phyloP scores from a whole-genome alignment of 352 stramenopile genomes.

The Globisporangium paddicum region DNA sequence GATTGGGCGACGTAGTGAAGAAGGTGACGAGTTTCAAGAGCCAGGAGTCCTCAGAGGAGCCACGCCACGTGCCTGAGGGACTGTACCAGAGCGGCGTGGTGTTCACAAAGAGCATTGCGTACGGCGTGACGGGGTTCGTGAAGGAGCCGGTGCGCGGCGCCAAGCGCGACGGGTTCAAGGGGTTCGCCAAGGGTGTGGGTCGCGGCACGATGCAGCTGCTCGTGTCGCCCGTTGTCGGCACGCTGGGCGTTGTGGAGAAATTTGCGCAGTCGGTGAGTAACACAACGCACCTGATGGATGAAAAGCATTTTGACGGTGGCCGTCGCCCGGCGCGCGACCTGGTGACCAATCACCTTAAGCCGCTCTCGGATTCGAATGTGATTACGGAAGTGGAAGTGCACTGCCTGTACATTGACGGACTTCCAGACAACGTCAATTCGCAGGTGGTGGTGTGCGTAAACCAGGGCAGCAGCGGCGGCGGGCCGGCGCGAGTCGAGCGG shows the following conservation, averaged over 20 bases:
- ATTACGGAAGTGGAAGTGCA: constrained; percentile 84
- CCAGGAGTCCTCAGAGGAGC: constrained; percentile 64
- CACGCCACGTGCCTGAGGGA: constrained; percentile 71
- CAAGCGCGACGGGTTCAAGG: constrained; percentile 68
- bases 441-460: constrained; percentile 69
- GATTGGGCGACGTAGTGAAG: constrained; percentile 81
- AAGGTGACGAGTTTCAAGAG: constrained; percentile 79
- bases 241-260: constrained; percentile 81
- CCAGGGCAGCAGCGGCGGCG: constrained; percentile 25
- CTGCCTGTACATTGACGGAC: constrained; percentile 58
- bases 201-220: constrained; percentile 76
- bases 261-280: constrained; percentile 79
- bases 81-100: constrained; percentile 72
- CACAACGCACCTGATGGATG: constrained; percentile 83
- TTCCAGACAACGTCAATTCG: constrained; percentile 64
- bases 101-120: constrained; percentile 70
- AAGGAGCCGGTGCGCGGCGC: constrained; percentile 75
- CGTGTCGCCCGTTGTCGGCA: constrained; percentile 77
- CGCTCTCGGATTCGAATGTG: constrained; percentile 76
- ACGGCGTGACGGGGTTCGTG: constrained; percentile 77
- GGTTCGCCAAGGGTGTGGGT: constrained; percentile 78
- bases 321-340: constrained; percentile 73
- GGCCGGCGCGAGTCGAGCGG: constrained; percentile 37
- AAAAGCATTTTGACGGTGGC: constrained; percentile 71
- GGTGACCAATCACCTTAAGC: constrained; percentile 47